Percentiles rank a stretch among this genome's conserved stretches.
Evolutionary conservation across 1,139 yeast genomes (phyloP).

Genomic region (Arxiozyma bovina): DNA sequence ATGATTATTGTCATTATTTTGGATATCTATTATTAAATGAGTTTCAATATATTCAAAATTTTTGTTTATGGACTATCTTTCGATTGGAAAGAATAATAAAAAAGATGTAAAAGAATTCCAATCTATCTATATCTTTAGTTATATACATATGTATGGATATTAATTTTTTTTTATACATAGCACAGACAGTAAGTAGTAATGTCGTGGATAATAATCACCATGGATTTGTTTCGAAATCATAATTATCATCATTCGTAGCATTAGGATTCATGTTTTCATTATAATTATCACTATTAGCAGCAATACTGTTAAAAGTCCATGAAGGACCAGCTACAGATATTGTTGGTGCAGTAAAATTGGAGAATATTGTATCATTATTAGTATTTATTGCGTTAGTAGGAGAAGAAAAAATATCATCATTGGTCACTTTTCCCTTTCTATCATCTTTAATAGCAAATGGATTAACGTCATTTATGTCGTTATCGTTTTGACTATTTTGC

Average conservation of each 20-base stretch:
- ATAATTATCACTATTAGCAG: background rate
- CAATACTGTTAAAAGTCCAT: slow-evolving; percentile 14
- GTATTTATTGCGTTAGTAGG: slow-evolving; percentile 8
- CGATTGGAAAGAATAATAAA: background rate
- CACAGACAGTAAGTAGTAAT: too few species aligned
- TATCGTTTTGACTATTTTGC: background rate
- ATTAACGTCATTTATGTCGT: background rate
- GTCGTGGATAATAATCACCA: slow-evolving; percentile 18
- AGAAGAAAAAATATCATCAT: background rate
- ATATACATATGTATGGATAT: background rate
- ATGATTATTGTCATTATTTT: background rate
- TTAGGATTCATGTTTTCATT: background rate
- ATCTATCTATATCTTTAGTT: background rate
- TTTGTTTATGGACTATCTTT: background rate
- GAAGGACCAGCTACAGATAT: slow-evolving; percentile 20
- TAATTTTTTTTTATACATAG: background rate
- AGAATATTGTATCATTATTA: slow-evolving; percentile 6
- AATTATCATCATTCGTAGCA: slow-evolving; percentile 1
- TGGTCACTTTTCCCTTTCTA: background rate
- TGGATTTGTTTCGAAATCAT: slow-evolving; percentile 29
- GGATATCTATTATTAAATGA: background rate
- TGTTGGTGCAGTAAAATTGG: slow-evolving; percentile 20
- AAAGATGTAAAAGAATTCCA: background rate
- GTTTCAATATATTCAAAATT: background rate
- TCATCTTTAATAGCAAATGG: background rate